A percentile compares a stretch with the other conserved stretches of the same genome.
Evolutionary conservation across 176 grass and related monocot genomes (phyloP).

Genomic region (bread wheat (Triticum aestivum)): DNA sequence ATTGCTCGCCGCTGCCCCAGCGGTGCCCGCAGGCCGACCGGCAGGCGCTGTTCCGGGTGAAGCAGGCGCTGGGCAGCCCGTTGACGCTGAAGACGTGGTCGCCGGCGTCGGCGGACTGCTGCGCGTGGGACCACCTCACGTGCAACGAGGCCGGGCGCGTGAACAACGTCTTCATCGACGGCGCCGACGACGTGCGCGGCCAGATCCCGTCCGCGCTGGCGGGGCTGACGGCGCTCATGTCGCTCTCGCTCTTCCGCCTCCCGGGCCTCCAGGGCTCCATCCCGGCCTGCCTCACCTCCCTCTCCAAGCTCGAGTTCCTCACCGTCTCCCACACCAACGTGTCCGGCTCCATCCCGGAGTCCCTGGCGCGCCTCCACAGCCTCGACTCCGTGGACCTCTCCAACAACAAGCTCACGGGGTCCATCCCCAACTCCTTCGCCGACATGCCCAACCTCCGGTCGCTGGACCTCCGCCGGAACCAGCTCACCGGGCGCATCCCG

Average conservation of each 20-base stretch:
- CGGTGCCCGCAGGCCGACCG: conserved; percentile 46
- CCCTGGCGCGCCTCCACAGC: conserved; percentile 31
- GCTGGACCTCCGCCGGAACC: conserved; percentile 51
- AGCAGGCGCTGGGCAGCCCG: conserved; percentile 60
- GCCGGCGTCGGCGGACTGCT: conserved; percentile 32
- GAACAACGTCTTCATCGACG: conserved; percentile 64
- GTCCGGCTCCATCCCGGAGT: conserved; percentile 55
- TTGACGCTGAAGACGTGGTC: conserved; percentile 50
- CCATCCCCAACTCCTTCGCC: conserved; percentile 48
- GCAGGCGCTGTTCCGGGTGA: conserved; percentile 51
- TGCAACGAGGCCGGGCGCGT: conserved; percentile 62
- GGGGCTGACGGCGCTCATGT: conserved; percentile 51
- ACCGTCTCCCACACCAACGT: conserved; percentile 59
- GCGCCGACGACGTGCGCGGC: conserved; percentile 35
- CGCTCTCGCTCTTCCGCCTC: conserved; percentile 46
- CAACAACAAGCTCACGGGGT: conserved; percentile 46
- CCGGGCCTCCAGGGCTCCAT: conserved; percentile 54
- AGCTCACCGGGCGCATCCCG: conserved; percentile 52
- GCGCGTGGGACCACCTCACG: conserved; percentile 63
- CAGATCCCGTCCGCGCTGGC: conserved; percentile 50
- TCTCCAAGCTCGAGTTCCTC: conserved; percentile 58
- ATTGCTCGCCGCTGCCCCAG: neutral
- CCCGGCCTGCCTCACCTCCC: conserved; percentile 57
- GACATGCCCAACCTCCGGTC: conserved; percentile 48
- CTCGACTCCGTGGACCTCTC: conserved; percentile 59